Evolutionary conservation across 345 rosid genomes (phyloP).

Genomic region (Turnera subulata): DNA sequence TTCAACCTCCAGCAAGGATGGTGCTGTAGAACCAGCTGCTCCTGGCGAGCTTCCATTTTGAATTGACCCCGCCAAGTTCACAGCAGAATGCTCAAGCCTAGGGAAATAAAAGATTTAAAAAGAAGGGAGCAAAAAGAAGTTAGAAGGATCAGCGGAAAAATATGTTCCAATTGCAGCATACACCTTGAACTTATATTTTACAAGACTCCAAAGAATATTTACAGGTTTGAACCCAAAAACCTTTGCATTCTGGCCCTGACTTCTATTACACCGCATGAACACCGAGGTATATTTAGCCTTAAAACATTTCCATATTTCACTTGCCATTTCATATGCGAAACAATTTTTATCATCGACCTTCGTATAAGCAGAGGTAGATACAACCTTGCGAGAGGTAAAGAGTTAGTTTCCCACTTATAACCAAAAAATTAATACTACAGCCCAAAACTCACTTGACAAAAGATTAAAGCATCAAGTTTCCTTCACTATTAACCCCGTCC

Average conservation of each 20-base stretch:
- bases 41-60: slow-evolving; percentile 59
- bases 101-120: slow-evolving; percentile 7
- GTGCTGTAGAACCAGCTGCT: slow-evolving; percentile 71
- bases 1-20: neutral
- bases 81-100: slow-evolving; percentile 82
- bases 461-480: neutral
- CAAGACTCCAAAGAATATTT: too few relatives aligned
- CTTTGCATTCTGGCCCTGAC: too few relatives aligned
- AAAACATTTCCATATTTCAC: too few relatives aligned
- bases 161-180: neutral
- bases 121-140: neutral
- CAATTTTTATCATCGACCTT: too few relatives aligned
- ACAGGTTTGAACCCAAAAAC: too few relatives aligned
- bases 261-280: too few relatives aligned
- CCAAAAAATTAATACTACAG: too few relatives aligned
- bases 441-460: neutral
- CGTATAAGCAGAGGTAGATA: too few relatives aligned
- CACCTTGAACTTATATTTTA: neutral
- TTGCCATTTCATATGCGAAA: too few relatives aligned
- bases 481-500: neutral
- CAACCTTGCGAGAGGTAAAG: too few relatives aligned
- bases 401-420: neutral
- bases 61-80: slow-evolving; percentile 54
- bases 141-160: neutral
- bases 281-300: too few relatives aligned